phyloP scores from a whole-genome alignment of 352 stramenopile species.

The Thraustochytrium sp. region DNA sequence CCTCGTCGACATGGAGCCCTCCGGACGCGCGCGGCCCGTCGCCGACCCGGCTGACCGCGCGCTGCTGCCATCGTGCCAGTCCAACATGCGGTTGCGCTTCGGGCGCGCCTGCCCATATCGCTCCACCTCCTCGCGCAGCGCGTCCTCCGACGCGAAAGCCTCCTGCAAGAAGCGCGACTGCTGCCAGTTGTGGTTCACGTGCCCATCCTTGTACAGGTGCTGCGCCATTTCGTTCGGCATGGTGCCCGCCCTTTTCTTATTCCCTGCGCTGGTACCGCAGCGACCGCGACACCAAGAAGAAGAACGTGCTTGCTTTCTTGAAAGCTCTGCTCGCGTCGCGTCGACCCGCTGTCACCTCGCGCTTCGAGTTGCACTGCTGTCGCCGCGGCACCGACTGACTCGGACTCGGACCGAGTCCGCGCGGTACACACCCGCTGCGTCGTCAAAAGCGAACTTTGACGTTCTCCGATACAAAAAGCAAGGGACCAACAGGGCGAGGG shows the following conservation, averaged over 20 bases:
- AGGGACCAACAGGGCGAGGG: no score
- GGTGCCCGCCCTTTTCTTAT: background rate
- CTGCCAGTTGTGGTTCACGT: slow-evolving; percentile 36
- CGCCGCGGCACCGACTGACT: no score
- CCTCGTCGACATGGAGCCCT: background rate
- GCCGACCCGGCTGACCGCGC: background rate
- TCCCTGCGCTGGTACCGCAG: no score
- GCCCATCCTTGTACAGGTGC: slow-evolving; percentile 22
- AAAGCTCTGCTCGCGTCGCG: no score
- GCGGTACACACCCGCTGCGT: no score
- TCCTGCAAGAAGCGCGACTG: slow-evolving; percentile 16
- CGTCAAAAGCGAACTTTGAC: no score
- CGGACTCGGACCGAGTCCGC: no score
- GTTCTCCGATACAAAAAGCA: no score
- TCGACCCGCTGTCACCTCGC: no score
- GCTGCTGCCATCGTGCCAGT: background rate
- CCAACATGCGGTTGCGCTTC: slow-evolving; percentile 21
- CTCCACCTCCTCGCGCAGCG: slow-evolving; percentile 16
- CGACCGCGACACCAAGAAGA: no score
- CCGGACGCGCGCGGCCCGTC: no score
- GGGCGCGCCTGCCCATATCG: background rate
- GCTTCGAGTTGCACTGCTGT: no score
- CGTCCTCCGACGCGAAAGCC: background rate
- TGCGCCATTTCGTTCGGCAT: slow-evolving; percentile 28
- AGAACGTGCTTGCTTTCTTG: background rate